These are phyloP conservation scores for Pisolithus albus DNA, from an alignment of 768 basidiomycete species.

Conservation along the genomic window DNA sequence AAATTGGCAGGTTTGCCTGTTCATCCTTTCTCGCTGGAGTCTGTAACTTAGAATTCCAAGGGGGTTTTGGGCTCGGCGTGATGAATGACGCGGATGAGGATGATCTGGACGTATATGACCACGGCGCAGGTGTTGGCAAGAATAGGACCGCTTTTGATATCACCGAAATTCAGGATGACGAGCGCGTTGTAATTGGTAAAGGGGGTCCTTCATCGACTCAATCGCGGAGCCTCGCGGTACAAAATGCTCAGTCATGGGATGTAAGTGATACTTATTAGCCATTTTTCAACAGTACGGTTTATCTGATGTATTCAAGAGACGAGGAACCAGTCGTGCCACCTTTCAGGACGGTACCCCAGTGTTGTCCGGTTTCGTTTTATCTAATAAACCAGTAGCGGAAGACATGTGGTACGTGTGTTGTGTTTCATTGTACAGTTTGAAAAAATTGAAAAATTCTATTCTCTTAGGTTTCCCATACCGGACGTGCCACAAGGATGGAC, in stretches of 20 bases:
- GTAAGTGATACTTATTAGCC: constrained; percentile 6
- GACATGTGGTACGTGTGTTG: constrained; percentile 52
- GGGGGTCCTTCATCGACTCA: constrained; percentile 6
- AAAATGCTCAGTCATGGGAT: not conserved
- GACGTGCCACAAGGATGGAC: constrained; percentile 80
- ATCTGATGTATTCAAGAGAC: constrained; percentile 19
- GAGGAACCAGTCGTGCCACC: constrained; percentile 10
- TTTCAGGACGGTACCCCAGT: constrained; percentile 76
- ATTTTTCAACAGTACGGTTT: not conserved
- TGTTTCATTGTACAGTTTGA: constrained; percentile 6
- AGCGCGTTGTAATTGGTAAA: constrained; percentile 40
- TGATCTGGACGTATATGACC: constrained; percentile 79
- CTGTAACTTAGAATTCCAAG: constrained; percentile 30
- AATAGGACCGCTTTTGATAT: constrained; percentile 61
- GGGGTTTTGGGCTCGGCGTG: constrained; percentile 84
- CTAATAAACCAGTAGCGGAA: constrained; percentile 59
- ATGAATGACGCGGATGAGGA: constrained; percentile 94
- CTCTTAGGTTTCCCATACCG: constrained; percentile 72
- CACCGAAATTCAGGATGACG: constrained; percentile 58
- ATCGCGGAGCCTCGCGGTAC: constrained; percentile 6
- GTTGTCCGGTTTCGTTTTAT: constrained; percentile 68
- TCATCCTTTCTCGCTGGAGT: not conserved
- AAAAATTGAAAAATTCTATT: constrained; percentile 12
- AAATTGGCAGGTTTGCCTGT: constrained; percentile 47
- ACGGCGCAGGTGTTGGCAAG: constrained; percentile 27